These are phyloP conservation scores for Cyclocybe cylindracea DNA, from an alignment of 768 basidiomycete species.

Conservation along the genomic window DNA sequence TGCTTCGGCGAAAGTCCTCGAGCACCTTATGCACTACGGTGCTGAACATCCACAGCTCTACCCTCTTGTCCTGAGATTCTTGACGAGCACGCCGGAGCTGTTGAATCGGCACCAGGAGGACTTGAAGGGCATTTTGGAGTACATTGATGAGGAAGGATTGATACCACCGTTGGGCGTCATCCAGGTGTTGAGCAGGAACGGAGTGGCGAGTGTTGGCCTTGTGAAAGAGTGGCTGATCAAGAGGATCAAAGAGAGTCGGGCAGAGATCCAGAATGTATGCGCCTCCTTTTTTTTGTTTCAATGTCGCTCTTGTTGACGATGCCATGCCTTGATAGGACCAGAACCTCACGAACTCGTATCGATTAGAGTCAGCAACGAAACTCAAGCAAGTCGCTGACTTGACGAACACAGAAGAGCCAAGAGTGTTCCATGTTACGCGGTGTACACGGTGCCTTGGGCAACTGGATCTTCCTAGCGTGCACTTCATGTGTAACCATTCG, in stretches of 20 bases:
- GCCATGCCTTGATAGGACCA: conserved; percentile 61
- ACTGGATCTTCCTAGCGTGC: conserved; percentile 89
- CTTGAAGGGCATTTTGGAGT: conserved; percentile 67
- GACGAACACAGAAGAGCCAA: conserved; percentile 73
- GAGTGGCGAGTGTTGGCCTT: conserved; percentile 86
- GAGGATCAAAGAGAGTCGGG: conserved; percentile 71
- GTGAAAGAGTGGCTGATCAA: conserved; percentile 89
- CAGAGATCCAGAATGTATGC: conserved; percentile 81
- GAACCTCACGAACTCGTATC: conserved; percentile 85
- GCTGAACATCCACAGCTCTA: conserved; percentile 72
- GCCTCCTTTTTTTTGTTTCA: conserved; percentile 1
- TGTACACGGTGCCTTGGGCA: conserved; percentile 89
- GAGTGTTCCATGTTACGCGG: conserved; percentile 92
- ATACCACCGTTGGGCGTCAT: conserved; percentile 91
- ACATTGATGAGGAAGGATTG: conserved; percentile 79
- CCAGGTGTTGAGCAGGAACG: conserved; percentile 85
- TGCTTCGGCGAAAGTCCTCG: conserved; percentile 63
- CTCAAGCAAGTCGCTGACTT: conserved; percentile 82
- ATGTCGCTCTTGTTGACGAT: conserved; percentile 2
- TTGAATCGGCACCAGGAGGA: conserved; percentile 72
- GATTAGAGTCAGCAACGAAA: conserved; percentile 79
- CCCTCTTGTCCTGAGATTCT: conserved; percentile 83
- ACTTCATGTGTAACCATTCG: conserved; percentile 98
- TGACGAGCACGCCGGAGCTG: conserved; percentile 80
- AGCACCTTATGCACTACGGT: conserved; percentile 76